Percentiles rank a stretch among this genome's conserved stretches.
Evolutionary conservation across 495 filamentous ascomycete genomes (phyloP).

Genomic region (Podospora anserina): DNA sequence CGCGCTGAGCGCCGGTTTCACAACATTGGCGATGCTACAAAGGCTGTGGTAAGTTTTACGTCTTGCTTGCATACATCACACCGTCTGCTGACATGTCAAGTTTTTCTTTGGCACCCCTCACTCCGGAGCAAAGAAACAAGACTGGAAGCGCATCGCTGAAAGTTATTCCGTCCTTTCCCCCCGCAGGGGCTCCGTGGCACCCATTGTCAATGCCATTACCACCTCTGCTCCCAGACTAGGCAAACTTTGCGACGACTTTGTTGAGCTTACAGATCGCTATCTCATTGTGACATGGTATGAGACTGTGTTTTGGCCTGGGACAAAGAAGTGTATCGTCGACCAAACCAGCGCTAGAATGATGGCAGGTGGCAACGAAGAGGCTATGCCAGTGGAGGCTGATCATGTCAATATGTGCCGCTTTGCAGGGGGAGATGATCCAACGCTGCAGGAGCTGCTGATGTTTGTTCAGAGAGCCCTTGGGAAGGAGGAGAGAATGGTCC

Average conservation of each 20-base stretch:
- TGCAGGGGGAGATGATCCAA: not conserved
- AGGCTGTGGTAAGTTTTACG: constrained; percentile 12
- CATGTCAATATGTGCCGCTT: not conserved
- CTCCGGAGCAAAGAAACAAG: constrained; percentile 11
- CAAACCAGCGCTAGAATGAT: constrained; percentile 7
- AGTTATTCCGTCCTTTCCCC: not conserved
- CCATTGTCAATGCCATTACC: constrained; percentile 8
- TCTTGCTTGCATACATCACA: not conserved
- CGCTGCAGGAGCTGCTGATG: not conserved
- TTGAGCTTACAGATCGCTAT: not conserved
- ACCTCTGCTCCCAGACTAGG: not conserved
- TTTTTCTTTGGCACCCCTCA: constrained; percentile 25
- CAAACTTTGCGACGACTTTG: constrained; percentile 15
- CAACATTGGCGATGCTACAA: constrained; percentile 9
- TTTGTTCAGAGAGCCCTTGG: not conserved
- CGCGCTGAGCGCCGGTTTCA: constrained; percentile 2
- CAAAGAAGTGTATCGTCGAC: constrained; percentile 14
- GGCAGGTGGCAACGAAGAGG: not conserved
- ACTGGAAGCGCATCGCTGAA: constrained; percentile 13
- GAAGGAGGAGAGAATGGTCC: not conserved
- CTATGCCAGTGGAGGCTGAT: not conserved
- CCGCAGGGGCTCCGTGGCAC: not conserved
- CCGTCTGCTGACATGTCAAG: not conserved
- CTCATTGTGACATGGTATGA: constrained; percentile 16
- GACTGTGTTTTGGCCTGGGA: constrained; percentile 10